These are phyloP conservation scores for Litsea cubeba DNA, from an alignment of 164 flowering plant species.

Conservation along the genomic window DNA sequence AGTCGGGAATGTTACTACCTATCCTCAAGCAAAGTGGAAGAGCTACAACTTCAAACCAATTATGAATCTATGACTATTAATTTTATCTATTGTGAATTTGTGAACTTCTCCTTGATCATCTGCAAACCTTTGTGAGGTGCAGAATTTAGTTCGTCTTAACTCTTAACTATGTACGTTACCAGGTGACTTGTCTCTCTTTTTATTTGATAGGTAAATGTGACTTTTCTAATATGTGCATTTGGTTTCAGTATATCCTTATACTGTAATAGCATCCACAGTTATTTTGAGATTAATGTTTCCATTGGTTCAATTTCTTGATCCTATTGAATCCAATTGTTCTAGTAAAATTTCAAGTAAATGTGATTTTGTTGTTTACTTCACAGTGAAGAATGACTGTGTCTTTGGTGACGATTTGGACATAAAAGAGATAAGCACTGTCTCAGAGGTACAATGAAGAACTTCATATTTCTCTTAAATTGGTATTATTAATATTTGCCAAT, in stretches of 20 bases:
- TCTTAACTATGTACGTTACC: not conserved
- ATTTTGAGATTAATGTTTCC: not conserved
- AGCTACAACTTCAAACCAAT: too few relatives aligned
- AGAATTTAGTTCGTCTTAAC: not conserved
- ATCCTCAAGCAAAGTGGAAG: too few relatives aligned
- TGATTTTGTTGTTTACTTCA: not conserved
- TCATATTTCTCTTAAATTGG: not conserved
- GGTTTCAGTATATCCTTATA: too few relatives aligned
- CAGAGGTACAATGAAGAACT: slow-evolving; percentile 46
- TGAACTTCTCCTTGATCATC: not conserved
- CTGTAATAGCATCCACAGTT: not conserved
- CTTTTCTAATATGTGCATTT: too few relatives aligned
- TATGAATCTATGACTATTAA: too few relatives aligned
- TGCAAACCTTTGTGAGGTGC: not conserved
- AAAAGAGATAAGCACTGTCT: slow-evolving; percentile 62
- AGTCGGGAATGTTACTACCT: too few relatives aligned
- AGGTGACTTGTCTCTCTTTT: too few relatives aligned
- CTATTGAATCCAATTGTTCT: not conserved
- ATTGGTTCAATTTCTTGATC: not conserved
- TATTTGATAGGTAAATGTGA: too few relatives aligned
- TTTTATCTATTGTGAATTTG: too few relatives aligned
- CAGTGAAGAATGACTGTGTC: slow-evolving; percentile 95
- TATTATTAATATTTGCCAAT: not conserved
- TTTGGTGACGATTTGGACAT: slow-evolving; percentile 81
- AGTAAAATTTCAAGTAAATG: not conserved